Conservation (phyloP, 306 rosid genomes). For the Prunus mongolica region DNA sequence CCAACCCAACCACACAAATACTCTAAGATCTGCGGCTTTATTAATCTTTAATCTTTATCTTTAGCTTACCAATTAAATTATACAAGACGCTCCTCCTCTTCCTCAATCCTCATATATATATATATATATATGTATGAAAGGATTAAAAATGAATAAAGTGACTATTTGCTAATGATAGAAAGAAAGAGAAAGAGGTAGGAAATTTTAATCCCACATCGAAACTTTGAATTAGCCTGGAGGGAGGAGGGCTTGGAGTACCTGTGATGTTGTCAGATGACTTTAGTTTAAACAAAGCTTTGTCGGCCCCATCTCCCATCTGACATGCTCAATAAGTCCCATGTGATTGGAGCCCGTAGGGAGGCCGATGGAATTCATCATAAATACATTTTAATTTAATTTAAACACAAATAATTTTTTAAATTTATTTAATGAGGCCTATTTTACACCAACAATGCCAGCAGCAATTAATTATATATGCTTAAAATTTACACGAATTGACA, state of each 20-base stretch:
- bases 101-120: background rate
- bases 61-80: background rate
- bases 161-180: conserved; percentile 1
- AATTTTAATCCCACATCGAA: conserved; percentile 5
- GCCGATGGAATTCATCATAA: background rate
- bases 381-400: background rate
- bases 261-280: conserved; percentile 27
- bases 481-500: conserved; percentile 5
- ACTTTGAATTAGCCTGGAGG: background rate
- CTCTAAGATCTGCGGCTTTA: conserved; percentile 4
- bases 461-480: background rate
- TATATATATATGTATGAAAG: background rate
- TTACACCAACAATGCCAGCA: conserved; percentile 7
- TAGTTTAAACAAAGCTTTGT: conserved; percentile 24
- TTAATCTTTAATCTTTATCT: background rate
- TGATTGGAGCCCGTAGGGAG: conserved; percentile 28
- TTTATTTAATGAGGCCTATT: background rate
- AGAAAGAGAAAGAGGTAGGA: background rate
- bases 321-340: conserved; percentile 40
- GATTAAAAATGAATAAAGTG: background rate
- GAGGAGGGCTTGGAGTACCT: background rate
- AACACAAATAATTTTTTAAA: no score
- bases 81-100: background rate
- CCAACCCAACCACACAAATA: background rate
- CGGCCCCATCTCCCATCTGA: conserved; percentile 27